phyloP scores from a whole-genome alignment of 768 basidiomycete species.

The Podaxis sp. region DNA sequence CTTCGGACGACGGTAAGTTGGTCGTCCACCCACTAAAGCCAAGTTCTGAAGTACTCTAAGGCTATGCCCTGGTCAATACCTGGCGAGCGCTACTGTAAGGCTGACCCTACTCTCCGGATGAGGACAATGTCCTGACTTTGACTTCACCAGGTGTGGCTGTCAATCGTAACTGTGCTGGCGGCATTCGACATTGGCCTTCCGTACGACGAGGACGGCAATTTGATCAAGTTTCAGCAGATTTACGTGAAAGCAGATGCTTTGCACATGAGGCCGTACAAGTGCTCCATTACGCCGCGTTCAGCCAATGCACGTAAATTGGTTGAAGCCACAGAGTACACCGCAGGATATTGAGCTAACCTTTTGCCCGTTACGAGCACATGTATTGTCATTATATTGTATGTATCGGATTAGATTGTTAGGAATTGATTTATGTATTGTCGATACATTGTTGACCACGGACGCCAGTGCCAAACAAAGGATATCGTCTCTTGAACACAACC shows the following conservation, averaged over 20 bases:
- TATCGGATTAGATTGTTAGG: neutral
- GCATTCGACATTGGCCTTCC: slow-evolving; percentile 28
- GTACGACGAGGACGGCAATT: slow-evolving; percentile 22
- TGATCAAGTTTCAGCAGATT: slow-evolving; percentile 23
- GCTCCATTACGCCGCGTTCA: slow-evolving; percentile 10
- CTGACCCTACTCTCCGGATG: neutral
- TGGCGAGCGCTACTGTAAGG: slow-evolving; percentile 13
- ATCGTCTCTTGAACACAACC: neutral
- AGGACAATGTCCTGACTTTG: neutral
- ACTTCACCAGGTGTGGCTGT: slow-evolving; percentile 22
- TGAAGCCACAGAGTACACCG: slow-evolving; percentile 7
- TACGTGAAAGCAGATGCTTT: slow-evolving; percentile 5
- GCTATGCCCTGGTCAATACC: slow-evolving; percentile 12
- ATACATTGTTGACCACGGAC: slow-evolving; percentile 1
- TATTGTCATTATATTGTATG: neutral
- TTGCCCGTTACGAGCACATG: neutral
- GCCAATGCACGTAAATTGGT: neutral
- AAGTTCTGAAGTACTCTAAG: neutral
- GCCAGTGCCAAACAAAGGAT: slow-evolving; percentile 8
- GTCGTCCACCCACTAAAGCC: neutral
- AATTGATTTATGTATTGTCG: neutral
- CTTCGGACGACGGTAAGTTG: slow-evolving; percentile 23
- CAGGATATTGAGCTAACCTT: neutral
- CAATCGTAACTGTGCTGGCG: slow-evolving; percentile 28
- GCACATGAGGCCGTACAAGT: slow-evolving; percentile 4